These are phyloP conservation scores for Hypoxylon rubiginosum DNA, from an alignment of 2,329 filamentous ascomycete genomes.

Conservation along the genomic window DNA sequence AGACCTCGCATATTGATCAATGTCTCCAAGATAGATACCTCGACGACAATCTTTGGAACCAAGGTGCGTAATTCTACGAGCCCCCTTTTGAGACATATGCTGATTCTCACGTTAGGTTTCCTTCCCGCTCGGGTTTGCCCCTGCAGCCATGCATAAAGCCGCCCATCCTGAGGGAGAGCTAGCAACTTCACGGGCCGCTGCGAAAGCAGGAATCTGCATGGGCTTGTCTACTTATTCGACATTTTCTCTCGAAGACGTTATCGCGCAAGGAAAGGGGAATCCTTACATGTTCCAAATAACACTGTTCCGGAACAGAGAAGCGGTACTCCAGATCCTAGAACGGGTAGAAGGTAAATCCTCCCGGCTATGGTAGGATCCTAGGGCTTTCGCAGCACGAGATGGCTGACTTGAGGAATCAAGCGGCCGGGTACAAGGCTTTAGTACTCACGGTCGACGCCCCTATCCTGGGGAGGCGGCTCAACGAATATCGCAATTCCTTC, in stretches of 20 bases:
- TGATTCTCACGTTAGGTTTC: conserved; percentile 24
- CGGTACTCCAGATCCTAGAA: too few species aligned
- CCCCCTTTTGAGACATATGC: too few species aligned
- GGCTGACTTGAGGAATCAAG: not conserved
- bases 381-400: not conserved
- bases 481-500: conserved; percentile 68
- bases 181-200: conserved; percentile 62
- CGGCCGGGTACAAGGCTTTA: conserved; percentile 65
- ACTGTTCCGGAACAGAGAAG: too few species aligned
- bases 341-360: too few species aligned
- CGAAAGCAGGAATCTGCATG: conserved; percentile 59
- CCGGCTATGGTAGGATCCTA: too few species aligned
- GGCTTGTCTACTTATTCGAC: conserved; percentile 63
- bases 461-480: conserved; percentile 64
- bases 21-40: not conserved
- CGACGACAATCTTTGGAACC: conserved; percentile 59
- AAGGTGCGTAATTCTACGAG: conserved; percentile 48
- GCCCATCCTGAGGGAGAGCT: conserved; percentile 67
- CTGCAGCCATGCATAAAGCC: conserved; percentile 66
- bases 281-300: too few species aligned
- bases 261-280: too few species aligned
- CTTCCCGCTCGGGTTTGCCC: conserved; percentile 67
- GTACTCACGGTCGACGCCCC: conserved; percentile 69
- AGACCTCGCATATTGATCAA: too few species aligned
- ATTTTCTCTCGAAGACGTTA: conserved; percentile 61